Evolutionary conservation across 768 basidiomycete species (phyloP), one percentile per base, ranked within the genome.

Genomic region (Mycena indigotica): DNA sequence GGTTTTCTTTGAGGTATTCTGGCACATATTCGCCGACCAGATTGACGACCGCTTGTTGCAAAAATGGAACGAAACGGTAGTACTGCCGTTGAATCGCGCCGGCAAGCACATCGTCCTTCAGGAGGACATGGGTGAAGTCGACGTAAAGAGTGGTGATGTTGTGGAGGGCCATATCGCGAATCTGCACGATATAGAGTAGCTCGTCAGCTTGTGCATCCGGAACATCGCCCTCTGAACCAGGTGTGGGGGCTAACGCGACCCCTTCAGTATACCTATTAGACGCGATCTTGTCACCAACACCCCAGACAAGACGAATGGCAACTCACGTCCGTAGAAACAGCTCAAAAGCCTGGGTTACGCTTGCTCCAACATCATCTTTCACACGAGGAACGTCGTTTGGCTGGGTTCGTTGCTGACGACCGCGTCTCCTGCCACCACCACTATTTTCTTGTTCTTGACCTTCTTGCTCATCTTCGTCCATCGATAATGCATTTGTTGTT

Each of bases 121-220:
- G 86, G 25, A 97, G 82, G 30, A 98, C 81, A 70, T 99, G 95
- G 10, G 86, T 84, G 58, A 89, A 98, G 77, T 98, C 95, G 73
- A 99, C 89, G 69, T 98, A 99, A 69, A 99, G 88, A 0, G 96
- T 98, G 8, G 93, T 93, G 52, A 97, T 80, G 69, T 95, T 90
- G 70, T 91, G 95, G 70, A 95, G 92, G 61, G 91, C 88, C 93
- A 99, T 94, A 38, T 86, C 90, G 71, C 91, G 89, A 67, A 99
- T 91, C 75, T 98, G 96, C 56, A 95, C 89, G 67, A 98, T 78
- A 70, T 98, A 98, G 56, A 91, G 80, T 50, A 87, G 77, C 70
- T 89, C 84, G 59, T 84, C 84, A 40, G 90, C 82, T 2, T 69
- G 69, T 3, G 75, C 72, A 19, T 84, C 81, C 4, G 83, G 83